Conservation (phyloP, 495 filamentous ascomycete species). For the Aspergillus bridgeri region DNA sequence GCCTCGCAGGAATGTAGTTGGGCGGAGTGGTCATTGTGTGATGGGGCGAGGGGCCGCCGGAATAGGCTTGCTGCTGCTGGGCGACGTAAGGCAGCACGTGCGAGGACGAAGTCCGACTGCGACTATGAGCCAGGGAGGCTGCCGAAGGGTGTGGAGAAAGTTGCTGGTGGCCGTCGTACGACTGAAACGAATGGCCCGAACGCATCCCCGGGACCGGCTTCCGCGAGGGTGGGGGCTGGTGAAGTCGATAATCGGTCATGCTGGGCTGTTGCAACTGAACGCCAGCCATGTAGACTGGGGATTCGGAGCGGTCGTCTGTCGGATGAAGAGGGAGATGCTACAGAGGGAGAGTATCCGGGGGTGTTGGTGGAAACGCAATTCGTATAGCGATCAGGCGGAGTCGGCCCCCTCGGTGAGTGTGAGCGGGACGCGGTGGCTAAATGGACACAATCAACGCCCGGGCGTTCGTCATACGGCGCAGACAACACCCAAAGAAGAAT, state of each 20-base stretch:
- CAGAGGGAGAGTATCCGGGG: not conserved
- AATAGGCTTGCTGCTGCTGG: conserved; percentile 30
- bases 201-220: conserved; percentile 31
- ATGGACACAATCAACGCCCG: conserved; percentile 8
- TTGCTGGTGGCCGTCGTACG: conserved; percentile 29
- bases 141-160: conserved; percentile 29
- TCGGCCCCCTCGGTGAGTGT: not conserved
- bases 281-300: conserved; percentile 26
- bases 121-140: conserved; percentile 42
- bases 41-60: conserved; percentile 23
- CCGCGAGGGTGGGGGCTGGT: conserved; percentile 34
- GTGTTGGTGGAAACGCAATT: not conserved
- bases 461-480: conserved; percentile 6
- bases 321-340: not conserved
- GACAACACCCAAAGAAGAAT: not conserved
- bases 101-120: conserved; percentile 60
- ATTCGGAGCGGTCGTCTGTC: not conserved
- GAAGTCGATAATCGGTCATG: conserved; percentile 46
- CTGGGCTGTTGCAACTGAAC: conserved; percentile 29
- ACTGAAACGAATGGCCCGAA: conserved; percentile 32
- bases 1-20: conserved; percentile 48
- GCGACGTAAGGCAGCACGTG: conserved; percentile 47
- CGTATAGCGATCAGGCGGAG: not conserved
- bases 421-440: not conserved
- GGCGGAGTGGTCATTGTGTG: conserved; percentile 31